Conservation (phyloP, 768 basidiomycete species). For the Mycena metata region DNA sequence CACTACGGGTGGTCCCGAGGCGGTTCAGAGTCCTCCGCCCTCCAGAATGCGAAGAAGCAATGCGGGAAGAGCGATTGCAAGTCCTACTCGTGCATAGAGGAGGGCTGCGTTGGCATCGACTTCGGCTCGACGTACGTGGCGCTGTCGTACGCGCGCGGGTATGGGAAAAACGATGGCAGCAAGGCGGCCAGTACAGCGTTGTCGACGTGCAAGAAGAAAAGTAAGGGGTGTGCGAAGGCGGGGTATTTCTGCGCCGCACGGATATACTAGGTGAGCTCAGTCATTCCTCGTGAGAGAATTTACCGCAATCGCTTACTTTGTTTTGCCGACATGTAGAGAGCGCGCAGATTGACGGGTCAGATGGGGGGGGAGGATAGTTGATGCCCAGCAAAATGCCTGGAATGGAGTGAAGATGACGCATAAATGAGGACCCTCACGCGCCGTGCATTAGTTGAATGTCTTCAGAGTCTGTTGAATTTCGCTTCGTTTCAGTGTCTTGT, state of each 20-base stretch:
- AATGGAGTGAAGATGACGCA: conserved; percentile 10
- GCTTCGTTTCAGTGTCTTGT: conserved; percentile 5
- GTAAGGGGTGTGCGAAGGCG: conserved; percentile 21
- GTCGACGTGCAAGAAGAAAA: conserved; percentile 18
- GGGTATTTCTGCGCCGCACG: conserved; percentile 26
- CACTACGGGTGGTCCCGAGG: conserved; percentile 31
- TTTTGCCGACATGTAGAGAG: conserved; percentile 14
- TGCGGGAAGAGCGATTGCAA: conserved; percentile 31
- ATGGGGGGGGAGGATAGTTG: background rate
- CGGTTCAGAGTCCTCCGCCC: conserved; percentile 28
- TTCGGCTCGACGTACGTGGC: conserved; percentile 21
- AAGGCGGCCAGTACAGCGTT: conserved; percentile 27
- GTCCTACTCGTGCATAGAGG: conserved; percentile 28
- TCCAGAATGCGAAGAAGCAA: conserved; percentile 24
- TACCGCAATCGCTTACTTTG: conserved; percentile 17
- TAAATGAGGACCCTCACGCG: conserved; percentile 10
- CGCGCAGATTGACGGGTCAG: conserved; percentile 11
- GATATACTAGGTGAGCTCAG: conserved; percentile 37
- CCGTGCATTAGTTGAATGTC: conserved; percentile 1
- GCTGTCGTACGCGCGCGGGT: conserved; percentile 30
- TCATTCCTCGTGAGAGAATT: conserved; percentile 22
- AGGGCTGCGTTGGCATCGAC: conserved; percentile 31
- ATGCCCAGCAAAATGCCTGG: conserved; percentile 9
- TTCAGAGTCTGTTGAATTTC: conserved; percentile 2
- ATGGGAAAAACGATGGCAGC: conserved; percentile 28